Evolutionary conservation across 2,329 filamentous ascomycete species (phyloP).

Genomic region (Colletotrichum horii): DNA sequence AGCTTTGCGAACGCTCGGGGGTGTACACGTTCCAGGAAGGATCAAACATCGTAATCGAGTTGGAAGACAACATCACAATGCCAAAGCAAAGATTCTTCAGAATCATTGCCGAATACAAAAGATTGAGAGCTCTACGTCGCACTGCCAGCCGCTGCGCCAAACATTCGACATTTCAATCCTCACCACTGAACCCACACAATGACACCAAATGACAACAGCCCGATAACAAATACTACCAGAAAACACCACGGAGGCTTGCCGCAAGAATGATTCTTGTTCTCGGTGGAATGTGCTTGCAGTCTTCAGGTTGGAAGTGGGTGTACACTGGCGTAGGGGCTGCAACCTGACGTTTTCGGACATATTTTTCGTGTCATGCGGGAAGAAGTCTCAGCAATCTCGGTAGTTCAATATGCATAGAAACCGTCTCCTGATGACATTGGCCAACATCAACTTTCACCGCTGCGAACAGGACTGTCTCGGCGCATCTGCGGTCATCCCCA

Average conservation of each 20-base stretch:
- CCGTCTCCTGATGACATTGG: neutral
- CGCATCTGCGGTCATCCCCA: neutral
- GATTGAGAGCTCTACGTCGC: neutral
- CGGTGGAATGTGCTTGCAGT: neutral
- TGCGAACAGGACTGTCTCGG: rapidly evolving
- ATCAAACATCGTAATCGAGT: neutral
- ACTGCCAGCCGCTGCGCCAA: neutral
- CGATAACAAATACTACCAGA: neutral
- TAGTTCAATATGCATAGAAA: no score
- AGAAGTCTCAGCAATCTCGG: neutral
- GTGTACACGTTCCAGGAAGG: neutral
- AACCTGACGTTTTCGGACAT: neutral
- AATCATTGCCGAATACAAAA: neutral
- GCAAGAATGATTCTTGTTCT: neutral
- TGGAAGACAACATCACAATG: neutral
- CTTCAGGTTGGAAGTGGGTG: neutral
- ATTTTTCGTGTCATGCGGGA: neutral
- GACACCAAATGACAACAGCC: neutral
- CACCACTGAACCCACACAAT: neutral
- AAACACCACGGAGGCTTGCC: neutral
- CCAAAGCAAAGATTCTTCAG: neutral
- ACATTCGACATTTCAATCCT: neutral
- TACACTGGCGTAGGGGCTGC: neutral
- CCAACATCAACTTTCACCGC: rapidly evolving
- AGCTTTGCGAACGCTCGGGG: neutral